These are phyloP conservation scores for Tylopilus rubrobrunneus DNA, from an alignment of 768 basidiomycete genomes.

Conservation along the genomic window DNA sequence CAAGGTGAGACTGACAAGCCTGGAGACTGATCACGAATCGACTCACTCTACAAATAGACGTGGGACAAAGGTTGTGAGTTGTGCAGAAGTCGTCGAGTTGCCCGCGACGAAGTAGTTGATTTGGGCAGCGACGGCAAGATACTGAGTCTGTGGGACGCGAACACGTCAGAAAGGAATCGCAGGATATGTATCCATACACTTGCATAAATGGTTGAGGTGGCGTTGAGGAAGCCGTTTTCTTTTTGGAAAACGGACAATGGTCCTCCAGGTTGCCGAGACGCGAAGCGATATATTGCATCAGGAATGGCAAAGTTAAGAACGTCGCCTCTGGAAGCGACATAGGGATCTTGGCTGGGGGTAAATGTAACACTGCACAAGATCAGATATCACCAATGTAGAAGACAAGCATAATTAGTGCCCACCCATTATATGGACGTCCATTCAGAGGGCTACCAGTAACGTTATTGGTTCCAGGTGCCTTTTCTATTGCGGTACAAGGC, in stretches of 20 bases:
- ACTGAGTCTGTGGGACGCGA: slow-evolving; percentile 42
- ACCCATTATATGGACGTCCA: slow-evolving; percentile 61
- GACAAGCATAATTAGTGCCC: slow-evolving; percentile 7
- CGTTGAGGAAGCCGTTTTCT: slow-evolving; percentile 48
- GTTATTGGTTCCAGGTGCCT: slow-evolving; percentile 42
- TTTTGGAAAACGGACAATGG: slow-evolving; percentile 44
- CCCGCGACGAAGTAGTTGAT: slow-evolving; percentile 52
- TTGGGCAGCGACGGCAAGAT: slow-evolving; percentile 55
- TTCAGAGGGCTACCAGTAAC: slow-evolving; percentile 44
- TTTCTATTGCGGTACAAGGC: slow-evolving; percentile 31
- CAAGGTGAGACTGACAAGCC: slow-evolving; percentile 1
- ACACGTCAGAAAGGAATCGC: background rate
- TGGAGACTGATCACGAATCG: background rate
- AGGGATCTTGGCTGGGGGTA: slow-evolving; percentile 35
- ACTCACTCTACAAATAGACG: slow-evolving; percentile 59
- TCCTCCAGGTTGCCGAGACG: slow-evolving; percentile 40
- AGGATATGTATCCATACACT: slow-evolving; percentile 4
- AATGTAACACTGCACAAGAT: slow-evolving; percentile 38
- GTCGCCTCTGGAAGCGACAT: slow-evolving; percentile 48
- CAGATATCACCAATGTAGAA: background rate
- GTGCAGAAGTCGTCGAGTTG: slow-evolving; percentile 37
- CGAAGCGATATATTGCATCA: slow-evolving; percentile 55
- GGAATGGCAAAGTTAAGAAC: slow-evolving; percentile 53
- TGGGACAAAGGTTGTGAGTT: slow-evolving; percentile 39
- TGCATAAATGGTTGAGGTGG: slow-evolving; percentile 40